phyloP scores from a whole-genome alignment of 208 protist genomes.

The Trypanosoma congolense region DNA sequence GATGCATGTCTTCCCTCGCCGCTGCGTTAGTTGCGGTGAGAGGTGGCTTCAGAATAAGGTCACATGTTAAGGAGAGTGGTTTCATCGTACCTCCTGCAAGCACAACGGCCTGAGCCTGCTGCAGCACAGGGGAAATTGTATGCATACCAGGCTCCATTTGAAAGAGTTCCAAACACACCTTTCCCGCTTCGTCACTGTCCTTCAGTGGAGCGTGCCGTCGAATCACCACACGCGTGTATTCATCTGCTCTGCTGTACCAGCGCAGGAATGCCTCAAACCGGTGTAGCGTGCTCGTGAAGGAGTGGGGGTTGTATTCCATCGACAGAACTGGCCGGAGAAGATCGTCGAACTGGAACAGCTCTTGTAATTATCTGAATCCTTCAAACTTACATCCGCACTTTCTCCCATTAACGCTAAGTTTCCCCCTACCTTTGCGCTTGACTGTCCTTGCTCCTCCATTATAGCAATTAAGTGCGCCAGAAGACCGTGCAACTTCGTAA shows the following conservation, averaged over 20 bases:
- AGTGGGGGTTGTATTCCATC: not conserved
- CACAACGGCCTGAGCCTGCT: slow-evolving; percentile 55
- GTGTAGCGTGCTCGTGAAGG: slow-evolving; percentile 20
- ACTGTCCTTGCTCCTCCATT: slow-evolving; percentile 12
- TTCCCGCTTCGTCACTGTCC: not conserved
- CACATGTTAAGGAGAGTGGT: slow-evolving; percentile 76
- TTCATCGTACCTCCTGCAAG: slow-evolving; percentile 93
- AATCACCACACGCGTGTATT: slow-evolving; percentile 16
- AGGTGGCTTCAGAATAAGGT: slow-evolving; percentile 45
- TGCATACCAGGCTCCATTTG: slow-evolving; percentile 64
- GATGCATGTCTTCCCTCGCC: not conserved
- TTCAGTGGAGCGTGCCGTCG: not conserved
- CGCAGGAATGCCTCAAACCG: slow-evolving; percentile 35
- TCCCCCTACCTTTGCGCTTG: too few species aligned
- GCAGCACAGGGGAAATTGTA: slow-evolving; percentile 51
- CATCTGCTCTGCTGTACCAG: slow-evolving; percentile 26
- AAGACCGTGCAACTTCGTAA: slow-evolving; percentile 74
- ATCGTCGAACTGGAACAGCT: not conserved
- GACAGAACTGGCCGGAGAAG: not conserved
- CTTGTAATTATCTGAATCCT: too few species aligned
- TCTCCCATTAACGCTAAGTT: too few species aligned
- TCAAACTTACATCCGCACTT: too few species aligned
- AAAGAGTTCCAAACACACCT: slow-evolving; percentile 34
- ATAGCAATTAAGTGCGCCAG: slow-evolving; percentile 18
- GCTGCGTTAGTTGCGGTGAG: not conserved